Conservation (phyloP, 176 grass and related monocot species). For the Pontederia paniculata region DNA sequence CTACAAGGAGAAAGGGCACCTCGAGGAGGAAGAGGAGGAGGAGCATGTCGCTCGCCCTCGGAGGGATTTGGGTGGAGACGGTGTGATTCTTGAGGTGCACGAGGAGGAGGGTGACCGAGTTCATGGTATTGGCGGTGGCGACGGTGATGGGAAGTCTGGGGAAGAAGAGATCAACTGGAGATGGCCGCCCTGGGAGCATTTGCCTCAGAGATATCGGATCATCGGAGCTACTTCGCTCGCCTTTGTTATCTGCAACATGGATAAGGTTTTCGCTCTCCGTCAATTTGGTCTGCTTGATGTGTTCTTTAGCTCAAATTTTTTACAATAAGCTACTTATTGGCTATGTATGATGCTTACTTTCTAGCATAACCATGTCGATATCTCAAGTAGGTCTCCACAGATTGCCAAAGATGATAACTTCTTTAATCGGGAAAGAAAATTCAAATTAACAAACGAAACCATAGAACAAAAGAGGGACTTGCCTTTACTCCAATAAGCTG, state of each 20-base stretch:
- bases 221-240: constrained; percentile 80
- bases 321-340: not conserved
- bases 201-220: constrained; percentile 65
- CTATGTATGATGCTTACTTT: too few relatives aligned
- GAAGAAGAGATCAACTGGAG: constrained; percentile 27
- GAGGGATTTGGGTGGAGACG: constrained; percentile 5
- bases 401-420: too few relatives aligned
- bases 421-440: too few relatives aligned
- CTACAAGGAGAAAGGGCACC: constrained; percentile 13
- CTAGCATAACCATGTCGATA: too few relatives aligned
- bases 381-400: too few relatives aligned
- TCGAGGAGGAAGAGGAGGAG: constrained; percentile 29
- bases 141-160: not conserved
- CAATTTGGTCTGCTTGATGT: not conserved
- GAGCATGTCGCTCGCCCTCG: constrained; percentile 5
- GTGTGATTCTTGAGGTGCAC: constrained; percentile 2
- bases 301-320: not conserved
- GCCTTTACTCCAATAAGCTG: too few relatives aligned
- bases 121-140: not conserved
- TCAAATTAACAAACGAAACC: too few relatives aligned
- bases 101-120: constrained; percentile 18
- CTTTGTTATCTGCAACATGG: constrained; percentile 98
- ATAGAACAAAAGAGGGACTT: too few relatives aligned
- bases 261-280: constrained; percentile 50
- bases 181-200: constrained; percentile 57